phyloP scores from a whole-genome alignment of 805 yeast genomes.

The Ogataea paradorogensis region DNA sequence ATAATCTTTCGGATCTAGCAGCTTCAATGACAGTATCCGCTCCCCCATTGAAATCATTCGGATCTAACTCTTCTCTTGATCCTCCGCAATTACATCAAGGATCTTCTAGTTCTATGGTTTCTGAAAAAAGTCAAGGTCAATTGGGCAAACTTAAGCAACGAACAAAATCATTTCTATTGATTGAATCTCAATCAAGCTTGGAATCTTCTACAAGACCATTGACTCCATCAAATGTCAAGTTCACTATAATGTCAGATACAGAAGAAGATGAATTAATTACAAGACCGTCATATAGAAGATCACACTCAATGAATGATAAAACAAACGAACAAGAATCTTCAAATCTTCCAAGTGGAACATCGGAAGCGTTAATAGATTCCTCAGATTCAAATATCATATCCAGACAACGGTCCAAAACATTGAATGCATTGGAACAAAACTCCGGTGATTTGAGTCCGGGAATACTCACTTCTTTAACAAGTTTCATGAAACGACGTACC shows the following conservation, averaged over 20 bases:
- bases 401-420: conserved; percentile 34
- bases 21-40: conserved; percentile 6
- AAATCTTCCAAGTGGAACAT: background rate
- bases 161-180: conserved; percentile 18
- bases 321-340: conserved; percentile 1
- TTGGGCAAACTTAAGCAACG: conserved; percentile 12
- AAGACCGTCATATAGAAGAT: conserved; percentile 21
- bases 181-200: conserved; percentile 17
- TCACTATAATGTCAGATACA: conserved; percentile 11
- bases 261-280: conserved; percentile 5
- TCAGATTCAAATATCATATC: conserved; percentile 13
- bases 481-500: conserved; percentile 26
- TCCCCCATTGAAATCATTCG: conserved; percentile 1
- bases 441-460: conserved; percentile 19
- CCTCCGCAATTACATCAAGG: conserved; percentile 7
- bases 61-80: conserved; percentile 6
- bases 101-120: conserved; percentile 10
- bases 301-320: conserved; percentile 21
- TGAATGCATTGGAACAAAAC: conserved; percentile 26
- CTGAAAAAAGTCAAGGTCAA: conserved; percentile 14
- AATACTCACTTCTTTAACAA: conserved; percentile 29
- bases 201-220: conserved; percentile 5
- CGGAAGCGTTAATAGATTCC: conserved; percentile 7
- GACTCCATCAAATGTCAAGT: conserved; percentile 11
- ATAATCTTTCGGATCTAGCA: background rate